Percentiles rank a stretch among this genome's conserved stretches.
phyloP scores from a whole-genome alignment of 1,284 basidiomycete species.

The Fomes fomentarius region DNA sequence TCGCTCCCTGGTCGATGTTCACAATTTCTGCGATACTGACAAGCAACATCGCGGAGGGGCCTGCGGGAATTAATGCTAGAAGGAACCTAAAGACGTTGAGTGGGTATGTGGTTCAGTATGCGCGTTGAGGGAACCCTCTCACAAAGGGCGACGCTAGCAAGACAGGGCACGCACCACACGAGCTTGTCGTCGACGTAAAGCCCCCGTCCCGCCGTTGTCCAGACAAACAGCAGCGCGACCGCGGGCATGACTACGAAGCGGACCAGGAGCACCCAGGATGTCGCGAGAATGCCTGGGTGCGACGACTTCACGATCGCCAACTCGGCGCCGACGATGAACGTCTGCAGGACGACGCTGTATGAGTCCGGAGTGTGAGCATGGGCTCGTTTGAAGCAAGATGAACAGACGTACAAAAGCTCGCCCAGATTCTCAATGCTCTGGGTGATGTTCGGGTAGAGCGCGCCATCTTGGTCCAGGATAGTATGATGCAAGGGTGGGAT shows the following conservation, averaged over 20 bases:
- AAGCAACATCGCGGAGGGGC: slow-evolving; percentile 37
- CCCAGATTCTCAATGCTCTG: slow-evolving; percentile 34
- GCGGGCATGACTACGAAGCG: slow-evolving; percentile 36
- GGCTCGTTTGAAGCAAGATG: background rate
- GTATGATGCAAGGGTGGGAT: slow-evolving; percentile 27
- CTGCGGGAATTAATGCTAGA: slow-evolving; percentile 34
- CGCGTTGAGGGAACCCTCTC: no score
- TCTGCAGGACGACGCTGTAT: slow-evolving; percentile 33
- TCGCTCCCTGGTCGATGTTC: slow-evolving; percentile 34
- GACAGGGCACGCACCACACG: slow-evolving; percentile 30
- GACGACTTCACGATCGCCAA: slow-evolving; percentile 31
- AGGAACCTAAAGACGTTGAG: slow-evolving; percentile 31
- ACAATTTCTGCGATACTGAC: slow-evolving; percentile 36
- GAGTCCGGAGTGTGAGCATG: background rate
- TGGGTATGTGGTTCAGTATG: no score
- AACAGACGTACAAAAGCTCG: slow-evolving; percentile 32
- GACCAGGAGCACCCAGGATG: slow-evolving; percentile 30
- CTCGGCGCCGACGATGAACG: slow-evolving; percentile 35
- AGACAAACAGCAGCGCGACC: slow-evolving; percentile 32
- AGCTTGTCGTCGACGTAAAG: slow-evolving; percentile 36
- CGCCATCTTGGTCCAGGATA: slow-evolving; percentile 30
- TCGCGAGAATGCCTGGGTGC: slow-evolving; percentile 26
- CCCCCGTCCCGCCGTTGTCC: slow-evolving; percentile 32
- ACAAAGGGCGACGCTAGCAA: background rate
- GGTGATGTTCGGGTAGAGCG: slow-evolving; percentile 32